A percentile compares a stretch with the other conserved stretches of the same genome.
These are phyloP conservation scores for Arthonia radiata DNA, from an alignment of 495 filamentous ascomycete genomes.

Conservation along the genomic window DNA sequence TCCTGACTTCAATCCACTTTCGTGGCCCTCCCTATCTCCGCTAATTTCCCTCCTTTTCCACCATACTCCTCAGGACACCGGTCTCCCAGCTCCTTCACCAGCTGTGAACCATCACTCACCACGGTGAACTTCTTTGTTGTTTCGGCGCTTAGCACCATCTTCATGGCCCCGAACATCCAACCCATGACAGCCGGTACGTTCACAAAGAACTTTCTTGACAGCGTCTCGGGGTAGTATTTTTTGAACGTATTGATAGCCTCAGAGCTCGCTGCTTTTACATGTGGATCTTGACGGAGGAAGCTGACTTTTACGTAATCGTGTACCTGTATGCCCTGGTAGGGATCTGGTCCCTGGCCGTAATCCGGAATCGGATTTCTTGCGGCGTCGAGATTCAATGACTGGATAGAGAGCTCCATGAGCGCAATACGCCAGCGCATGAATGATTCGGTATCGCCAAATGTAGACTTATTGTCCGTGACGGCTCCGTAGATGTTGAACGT, in stretches of 20 bases:
- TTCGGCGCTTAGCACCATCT: constrained; percentile 50
- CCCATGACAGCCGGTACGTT: constrained; percentile 75
- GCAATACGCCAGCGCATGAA: constrained; percentile 71
- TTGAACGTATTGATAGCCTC: constrained; percentile 57
- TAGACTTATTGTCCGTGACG: constrained; percentile 42
- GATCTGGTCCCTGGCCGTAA: constrained; percentile 34
- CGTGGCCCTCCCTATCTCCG: constrained; percentile 9
- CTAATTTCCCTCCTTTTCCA: constrained; percentile 26
- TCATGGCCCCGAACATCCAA: constrained; percentile 60
- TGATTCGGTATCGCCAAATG: constrained; percentile 52
- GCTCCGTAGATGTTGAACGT: constrained; percentile 76
- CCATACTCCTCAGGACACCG: constrained; percentile 43
- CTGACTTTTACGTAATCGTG: constrained; percentile 72
- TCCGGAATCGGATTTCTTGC: constrained; percentile 51
- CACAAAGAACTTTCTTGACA: constrained; percentile 79
- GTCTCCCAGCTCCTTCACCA: constrained; percentile 38
- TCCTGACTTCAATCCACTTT: constrained; percentile 5
- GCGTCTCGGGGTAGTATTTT: constrained; percentile 62
- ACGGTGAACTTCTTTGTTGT: constrained; percentile 70
- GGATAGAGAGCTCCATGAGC: constrained; percentile 60
- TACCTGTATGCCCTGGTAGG: constrained; percentile 69
- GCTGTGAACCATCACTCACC: constrained; percentile 45
- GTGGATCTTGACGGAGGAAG: constrained; percentile 49
- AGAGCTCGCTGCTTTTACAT: constrained; percentile 42
- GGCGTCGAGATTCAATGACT: constrained; percentile 36